Conservation (phyloP, 257 asterid species). For the Paulownia fortunei region DNA sequence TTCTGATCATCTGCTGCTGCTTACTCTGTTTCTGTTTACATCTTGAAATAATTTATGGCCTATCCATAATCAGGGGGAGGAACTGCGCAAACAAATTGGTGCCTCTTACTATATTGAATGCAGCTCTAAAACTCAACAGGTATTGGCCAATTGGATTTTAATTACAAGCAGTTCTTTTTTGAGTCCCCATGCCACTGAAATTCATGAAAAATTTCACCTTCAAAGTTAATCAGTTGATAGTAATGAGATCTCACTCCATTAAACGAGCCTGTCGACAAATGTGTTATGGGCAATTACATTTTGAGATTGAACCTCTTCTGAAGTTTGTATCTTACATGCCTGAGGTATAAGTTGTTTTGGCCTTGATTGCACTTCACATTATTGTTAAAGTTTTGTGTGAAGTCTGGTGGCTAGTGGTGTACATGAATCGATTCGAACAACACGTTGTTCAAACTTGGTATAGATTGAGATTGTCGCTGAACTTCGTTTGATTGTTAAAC, state of each 20-base stretch:
- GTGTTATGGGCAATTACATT: not conserved
- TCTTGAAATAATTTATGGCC: slow-evolving; percentile 15
- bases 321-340: no score
- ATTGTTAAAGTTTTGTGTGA: no score
- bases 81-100: slow-evolving; percentile 87
- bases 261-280: not conserved
- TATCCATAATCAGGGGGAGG: slow-evolving; percentile 78
- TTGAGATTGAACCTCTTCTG: not conserved
- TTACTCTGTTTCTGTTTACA: not conserved
- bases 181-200: no score
- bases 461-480: not conserved
- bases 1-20: not conserved
- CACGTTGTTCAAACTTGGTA: no score
- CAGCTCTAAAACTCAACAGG: slow-evolving; percentile 99
- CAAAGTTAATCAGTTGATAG: not conserved
- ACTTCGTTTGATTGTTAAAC: not conserved
- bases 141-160: slow-evolving; percentile 15
- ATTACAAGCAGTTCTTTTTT: not conserved
- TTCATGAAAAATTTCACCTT: not conserved
- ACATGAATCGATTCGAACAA: no score
- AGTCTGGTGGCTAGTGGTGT: no score
- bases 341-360: no score
- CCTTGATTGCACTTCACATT: no score
- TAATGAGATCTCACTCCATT: not conserved
- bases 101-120: slow-evolving; percentile 89